Evolutionary conservation across 148 eudicot species (phyloP).

Genomic region (Camellia sinensis): DNA sequence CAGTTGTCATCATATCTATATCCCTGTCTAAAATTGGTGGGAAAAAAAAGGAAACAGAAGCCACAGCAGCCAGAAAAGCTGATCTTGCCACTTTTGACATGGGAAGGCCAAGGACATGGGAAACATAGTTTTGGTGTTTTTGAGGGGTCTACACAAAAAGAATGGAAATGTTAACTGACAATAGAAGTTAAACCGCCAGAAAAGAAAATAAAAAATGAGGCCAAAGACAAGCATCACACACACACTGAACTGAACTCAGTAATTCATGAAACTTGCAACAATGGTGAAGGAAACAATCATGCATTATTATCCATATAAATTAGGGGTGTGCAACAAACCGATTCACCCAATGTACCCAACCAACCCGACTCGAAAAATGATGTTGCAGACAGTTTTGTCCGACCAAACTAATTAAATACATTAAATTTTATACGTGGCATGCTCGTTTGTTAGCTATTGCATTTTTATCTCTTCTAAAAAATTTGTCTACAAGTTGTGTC

Average conservation of each 20-base stretch:
- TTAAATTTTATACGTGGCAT: too few relatives aligned
- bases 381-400: too few relatives aligned
- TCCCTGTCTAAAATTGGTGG: too few relatives aligned
- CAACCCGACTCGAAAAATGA: too few relatives aligned
- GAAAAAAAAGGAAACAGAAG: slow-evolving; percentile 55
- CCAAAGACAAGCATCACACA: background rate
- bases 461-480: too few relatives aligned
- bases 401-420: too few relatives aligned
- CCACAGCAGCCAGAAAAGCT: slow-evolving; percentile 83
- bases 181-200: background rate
- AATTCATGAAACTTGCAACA: slow-evolving; percentile 6
- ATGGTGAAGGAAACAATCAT: background rate
- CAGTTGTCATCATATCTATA: too few relatives aligned
- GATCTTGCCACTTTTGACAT: slow-evolving; percentile 99
- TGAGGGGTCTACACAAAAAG: slow-evolving; percentile 72
- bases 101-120: slow-evolving; percentile 92
- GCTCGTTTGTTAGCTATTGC: too few relatives aligned
- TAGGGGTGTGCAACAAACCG: background rate
- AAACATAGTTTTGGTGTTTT: slow-evolving; percentile 93
- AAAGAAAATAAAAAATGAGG: slow-evolving; percentile 10
- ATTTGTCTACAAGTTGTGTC: too few relatives aligned
- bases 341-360: too few relatives aligned
- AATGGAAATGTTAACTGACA: background rate
- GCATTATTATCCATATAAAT: background rate
- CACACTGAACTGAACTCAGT: background rate